phyloP scores from a whole-genome alignment of 768 basidiomycete species.

The Pulveroboletus sp. region DNA sequence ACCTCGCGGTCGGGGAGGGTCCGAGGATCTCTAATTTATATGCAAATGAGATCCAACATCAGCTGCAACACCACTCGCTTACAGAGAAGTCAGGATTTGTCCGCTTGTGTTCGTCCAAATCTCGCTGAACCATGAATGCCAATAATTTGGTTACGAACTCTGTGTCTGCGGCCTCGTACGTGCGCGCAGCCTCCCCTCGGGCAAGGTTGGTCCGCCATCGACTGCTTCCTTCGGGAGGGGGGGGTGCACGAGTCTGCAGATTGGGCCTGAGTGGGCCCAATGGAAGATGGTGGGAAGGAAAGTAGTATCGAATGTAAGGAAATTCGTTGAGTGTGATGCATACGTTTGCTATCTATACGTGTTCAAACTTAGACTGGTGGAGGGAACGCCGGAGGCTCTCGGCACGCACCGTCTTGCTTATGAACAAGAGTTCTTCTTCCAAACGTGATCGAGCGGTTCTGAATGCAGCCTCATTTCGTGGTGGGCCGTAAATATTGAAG shows the following conservation, averaged over 20 bases:
- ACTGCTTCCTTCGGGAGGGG: slow-evolving; percentile 55
- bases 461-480: slow-evolving; percentile 62
- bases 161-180: slow-evolving; percentile 62
- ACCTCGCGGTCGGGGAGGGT: slow-evolving; percentile 61
- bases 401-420: slow-evolving; percentile 54
- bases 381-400: not conserved
- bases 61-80: slow-evolving; percentile 26
- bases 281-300: slow-evolving; percentile 76
- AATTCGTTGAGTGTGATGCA: slow-evolving; percentile 89
- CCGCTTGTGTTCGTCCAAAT: slow-evolving; percentile 84
- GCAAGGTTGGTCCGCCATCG: slow-evolving; percentile 83
- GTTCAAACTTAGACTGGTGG: slow-evolving; percentile 2
- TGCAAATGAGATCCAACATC: not conserved
- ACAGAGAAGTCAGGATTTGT: slow-evolving; percentile 85
- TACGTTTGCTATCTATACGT: slow-evolving; percentile 71
- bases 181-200: slow-evolving; percentile 62
- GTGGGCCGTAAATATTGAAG: slow-evolving; percentile 86
- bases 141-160: slow-evolving; percentile 79
- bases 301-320: slow-evolving; percentile 90
- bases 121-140: slow-evolving; percentile 79
- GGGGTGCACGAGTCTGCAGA: slow-evolving; percentile 57
- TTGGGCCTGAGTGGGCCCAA: slow-evolving; percentile 78
- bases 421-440: slow-evolving; percentile 81
- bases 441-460: slow-evolving; percentile 67
- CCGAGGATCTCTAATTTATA: slow-evolving; percentile 44